These are phyloP conservation scores for Eimeria tenella DNA, from an alignment of 169 alveolate species.

Conservation along the genomic window DNA sequence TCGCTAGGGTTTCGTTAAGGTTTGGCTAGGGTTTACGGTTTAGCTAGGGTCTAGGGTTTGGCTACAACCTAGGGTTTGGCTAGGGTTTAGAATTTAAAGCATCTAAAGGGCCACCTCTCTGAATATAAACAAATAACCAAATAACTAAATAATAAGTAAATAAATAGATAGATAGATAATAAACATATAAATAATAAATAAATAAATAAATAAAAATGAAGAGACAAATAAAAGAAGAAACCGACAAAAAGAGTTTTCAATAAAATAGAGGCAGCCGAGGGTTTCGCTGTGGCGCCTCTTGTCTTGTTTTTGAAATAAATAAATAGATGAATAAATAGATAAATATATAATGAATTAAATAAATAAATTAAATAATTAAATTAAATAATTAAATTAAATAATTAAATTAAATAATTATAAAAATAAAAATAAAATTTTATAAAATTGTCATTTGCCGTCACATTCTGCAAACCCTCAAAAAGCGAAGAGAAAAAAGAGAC, in stretches of 20 bases:
- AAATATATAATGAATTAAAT: too few species aligned
- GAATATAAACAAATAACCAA: background rate
- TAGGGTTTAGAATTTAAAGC: background rate
- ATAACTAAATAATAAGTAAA: background rate
- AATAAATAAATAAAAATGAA: background rate
- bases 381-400: background rate
- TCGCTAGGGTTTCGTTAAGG: background rate
- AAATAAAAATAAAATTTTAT: too few species aligned
- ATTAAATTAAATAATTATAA: too few species aligned
- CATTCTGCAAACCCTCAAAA: constrained; percentile 15
- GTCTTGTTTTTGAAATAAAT: too few species aligned
- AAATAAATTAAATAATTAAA: background rate
- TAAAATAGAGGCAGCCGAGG: background rate
- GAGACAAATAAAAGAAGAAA: background rate
- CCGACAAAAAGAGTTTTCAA: background rate
- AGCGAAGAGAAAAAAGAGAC: background rate
- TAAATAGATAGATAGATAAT: background rate
- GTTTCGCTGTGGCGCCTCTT: too few species aligned
- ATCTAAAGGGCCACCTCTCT: background rate
- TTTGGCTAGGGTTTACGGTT: constrained; percentile 24
- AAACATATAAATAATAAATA: background rate
- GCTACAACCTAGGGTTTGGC: background rate
- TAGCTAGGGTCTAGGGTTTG: constrained; percentile 27
- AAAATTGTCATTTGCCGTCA: too few species aligned
- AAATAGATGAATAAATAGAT: background rate